These are phyloP conservation scores for Solanum hybrid DNA, from an alignment of 305 asterid species.

Conservation along the genomic window DNA sequence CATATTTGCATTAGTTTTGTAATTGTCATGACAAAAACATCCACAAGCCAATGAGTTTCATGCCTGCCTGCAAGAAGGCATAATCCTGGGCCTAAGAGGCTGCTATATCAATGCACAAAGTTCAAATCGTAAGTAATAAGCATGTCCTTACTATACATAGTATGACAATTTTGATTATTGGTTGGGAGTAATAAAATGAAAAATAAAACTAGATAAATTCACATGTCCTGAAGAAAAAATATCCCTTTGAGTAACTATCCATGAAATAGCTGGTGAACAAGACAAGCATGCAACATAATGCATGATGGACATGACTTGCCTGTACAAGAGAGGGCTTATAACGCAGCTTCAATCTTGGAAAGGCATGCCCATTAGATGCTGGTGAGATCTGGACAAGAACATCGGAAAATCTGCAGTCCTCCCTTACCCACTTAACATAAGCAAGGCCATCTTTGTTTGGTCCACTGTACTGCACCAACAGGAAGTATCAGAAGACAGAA, in stretches of 20 bases:
- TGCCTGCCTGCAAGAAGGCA: neutral
- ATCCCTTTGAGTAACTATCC: neutral
- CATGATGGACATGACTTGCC: slow-evolving; percentile 34
- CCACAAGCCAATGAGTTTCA: neutral
- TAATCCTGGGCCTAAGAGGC: neutral
- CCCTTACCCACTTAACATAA: slow-evolving; percentile 71
- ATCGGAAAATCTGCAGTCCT: slow-evolving; percentile 66
- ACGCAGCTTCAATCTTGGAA: slow-evolving; percentile 84
- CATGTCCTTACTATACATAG: neutral
- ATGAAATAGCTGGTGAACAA: neutral
- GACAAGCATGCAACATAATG: neutral
- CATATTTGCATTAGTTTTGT: neutral
- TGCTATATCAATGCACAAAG: neutral
- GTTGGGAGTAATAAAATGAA: neutral
- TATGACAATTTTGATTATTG: neutral
- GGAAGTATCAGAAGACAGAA: slow-evolving; percentile 5
- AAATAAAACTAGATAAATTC: neutral
- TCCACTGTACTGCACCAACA: slow-evolving; percentile 85
- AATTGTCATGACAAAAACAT: neutral
- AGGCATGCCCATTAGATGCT: slow-evolving; percentile 62
- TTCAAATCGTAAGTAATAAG: neutral
- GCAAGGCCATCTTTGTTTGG: slow-evolving; percentile 80
- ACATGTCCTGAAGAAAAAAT: neutral
- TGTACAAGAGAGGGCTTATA: slow-evolving; percentile 98
- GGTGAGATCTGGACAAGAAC: slow-evolving; percentile 76